Percentiles rank a stretch among this genome's conserved stretches.
These are phyloP conservation scores for Globisporangium paroecandrum DNA, from an alignment of 352 stramenopile species.

Conservation along the genomic window DNA sequence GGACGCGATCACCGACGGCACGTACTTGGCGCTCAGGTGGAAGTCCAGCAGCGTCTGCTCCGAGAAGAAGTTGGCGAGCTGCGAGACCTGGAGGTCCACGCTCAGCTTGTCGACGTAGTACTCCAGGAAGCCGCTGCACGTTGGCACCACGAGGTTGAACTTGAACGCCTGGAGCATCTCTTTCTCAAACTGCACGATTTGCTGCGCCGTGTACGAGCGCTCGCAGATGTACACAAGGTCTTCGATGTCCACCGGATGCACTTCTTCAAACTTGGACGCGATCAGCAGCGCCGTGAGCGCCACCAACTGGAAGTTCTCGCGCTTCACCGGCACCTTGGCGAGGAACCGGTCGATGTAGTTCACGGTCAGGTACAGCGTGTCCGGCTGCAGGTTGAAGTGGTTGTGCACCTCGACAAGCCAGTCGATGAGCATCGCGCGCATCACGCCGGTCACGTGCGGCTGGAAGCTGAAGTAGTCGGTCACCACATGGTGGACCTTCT, in stretches of 20 bases:
- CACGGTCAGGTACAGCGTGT: constrained; percentile 98
- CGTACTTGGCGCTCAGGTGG: constrained; percentile 40
- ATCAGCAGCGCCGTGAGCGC: constrained; percentile 95
- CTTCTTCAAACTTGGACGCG: constrained; percentile 99
- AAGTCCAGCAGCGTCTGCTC: constrained; percentile 62
- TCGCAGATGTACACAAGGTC: constrained; percentile 99
- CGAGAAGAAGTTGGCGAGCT: constrained; percentile 57
- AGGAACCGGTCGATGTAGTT: constrained; percentile 99
- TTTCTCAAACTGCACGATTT: constrained; percentile 88
- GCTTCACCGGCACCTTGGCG: constrained; percentile 78
- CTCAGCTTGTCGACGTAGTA: constrained; percentile 91
- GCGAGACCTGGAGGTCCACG: constrained; percentile 29
- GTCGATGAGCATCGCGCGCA: constrained; percentile 71
- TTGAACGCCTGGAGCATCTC: constrained; percentile 94
- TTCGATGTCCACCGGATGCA: constrained; percentile 95
- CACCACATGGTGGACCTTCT: constrained; percentile 45
- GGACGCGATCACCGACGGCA: constrained; percentile 46
- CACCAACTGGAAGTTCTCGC: constrained; percentile 97
- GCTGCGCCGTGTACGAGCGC: constrained; percentile 89
- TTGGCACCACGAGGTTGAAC: constrained; percentile 97
- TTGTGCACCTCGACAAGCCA: constrained; percentile 95
- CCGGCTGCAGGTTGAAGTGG: constrained; percentile 96
- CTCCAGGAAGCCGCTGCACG: constrained; percentile 93
- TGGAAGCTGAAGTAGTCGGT: constrained; percentile 51
- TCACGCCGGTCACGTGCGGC: constrained; percentile 47